Evolutionary conservation across 2,329 filamentous ascomycete genomes (phyloP), one percentile per base, ranked within the genome.

Genomic region (Colletotrichum musae): DNA sequence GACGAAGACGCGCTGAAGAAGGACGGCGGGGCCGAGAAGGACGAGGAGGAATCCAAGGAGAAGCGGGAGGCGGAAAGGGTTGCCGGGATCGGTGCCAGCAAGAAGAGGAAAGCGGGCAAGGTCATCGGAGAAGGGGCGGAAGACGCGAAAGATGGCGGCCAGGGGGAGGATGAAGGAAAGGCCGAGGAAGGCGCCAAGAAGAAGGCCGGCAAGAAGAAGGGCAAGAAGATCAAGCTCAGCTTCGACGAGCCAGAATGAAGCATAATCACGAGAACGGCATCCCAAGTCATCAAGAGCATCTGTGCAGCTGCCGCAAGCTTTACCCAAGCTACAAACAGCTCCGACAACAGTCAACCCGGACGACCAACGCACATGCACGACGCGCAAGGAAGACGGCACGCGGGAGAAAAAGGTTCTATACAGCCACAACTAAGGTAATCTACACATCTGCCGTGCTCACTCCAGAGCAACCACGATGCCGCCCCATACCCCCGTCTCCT

Each of bases 151-250:
- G 68, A 59, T 43, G n/a, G 51, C 60, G 24, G 18, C 50, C n/a
- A 57, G 54, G 52, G 47, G 3, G 60, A 68, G 45, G 36, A 28
- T 4, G 51, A 36, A 15, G n/a, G 13, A 6, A 54, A 58, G 47
- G 48, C 26, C 39, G 6, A 73, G 24, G 39, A 70, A 28, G 59
- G 53, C 45, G 43, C 69, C 16, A 72, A 66, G 36, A 64, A 85
- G 77, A 54, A 69, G 39, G 56, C 43, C 21, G 51, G 32, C 36
- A 70, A 70, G 36, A 89, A 90, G 77, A 87, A 87, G 78, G 80
- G 83, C 5, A 89, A 89, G 78, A 91, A 91, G 81, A 88, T 92
- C 69, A 92, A 92, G 80, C 81, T 92, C 53, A 92, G 90, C 78
- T 92, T 92, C 53, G 73, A 77, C 54, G 73, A 77, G 70, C 65